Evolutionary conservation across 106 monocot species (phyloP), one percentile per base, ranked within the genome.

Genomic region (Dendrobium officinale): DNA sequence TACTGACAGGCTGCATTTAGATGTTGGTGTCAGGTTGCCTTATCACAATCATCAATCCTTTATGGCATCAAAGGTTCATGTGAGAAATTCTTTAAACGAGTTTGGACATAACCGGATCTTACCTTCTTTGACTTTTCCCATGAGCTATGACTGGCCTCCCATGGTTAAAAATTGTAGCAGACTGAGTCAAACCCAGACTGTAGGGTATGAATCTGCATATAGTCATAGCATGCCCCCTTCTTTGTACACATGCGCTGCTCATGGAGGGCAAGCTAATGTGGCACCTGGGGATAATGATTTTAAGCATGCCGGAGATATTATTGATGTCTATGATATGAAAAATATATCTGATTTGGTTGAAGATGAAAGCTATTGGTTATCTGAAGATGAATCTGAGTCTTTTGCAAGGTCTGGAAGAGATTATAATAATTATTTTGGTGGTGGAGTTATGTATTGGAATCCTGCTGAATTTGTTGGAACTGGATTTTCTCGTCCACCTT

Each of bases 381-480:
- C 99, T 68, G 99, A 99, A 85, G 99, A 95, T 83, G 99, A 99
- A 85, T 44, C 82, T 64, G 99, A 95, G 66, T n/a, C 73, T 24
- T 89, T 86, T 66, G 78, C 86, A 72, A 59, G 80, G 79, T 79
- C 84, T 79, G 92, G 88, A 67, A 85, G 89, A 75, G 94, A 95
- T 80, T 95, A 91, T 82, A 95, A 91, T 85, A 86, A 99, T 82
- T 88, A 88, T 86, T 99, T 99, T 91, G 99, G 99, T 85, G 99
- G 99, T 80, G 99, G 99, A 51, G 83, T 93, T 20, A 99, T 99
- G 99, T 99, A 99, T 80, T 99, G 99, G 99, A 99, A 91, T 85
- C 85, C 99, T 40, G 86, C 93, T 80, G 99, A 99, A 76, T 79
- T 93, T 87, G 87, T 83, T 75, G 93, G 93, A 75, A 83, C 90